Percentiles rank a stretch among this genome's conserved stretches.
Conservation (phyloP, 2,329 filamentous ascomycete species). For the Xylaria sp. region DNA sequence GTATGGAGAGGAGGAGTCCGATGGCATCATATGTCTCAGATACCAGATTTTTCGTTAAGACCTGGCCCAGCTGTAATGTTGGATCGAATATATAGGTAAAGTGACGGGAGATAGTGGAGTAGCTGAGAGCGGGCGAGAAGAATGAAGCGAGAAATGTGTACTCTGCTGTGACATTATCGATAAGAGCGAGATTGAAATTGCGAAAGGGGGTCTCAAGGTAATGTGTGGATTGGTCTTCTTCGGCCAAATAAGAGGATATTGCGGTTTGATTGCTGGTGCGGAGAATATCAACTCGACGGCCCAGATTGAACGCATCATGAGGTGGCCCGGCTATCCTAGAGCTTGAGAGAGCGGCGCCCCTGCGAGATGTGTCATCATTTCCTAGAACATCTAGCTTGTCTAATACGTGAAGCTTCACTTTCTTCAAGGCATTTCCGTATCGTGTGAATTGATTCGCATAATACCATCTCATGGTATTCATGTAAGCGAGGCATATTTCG, state of each 20-base stretch:
- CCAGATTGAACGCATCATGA: slow-evolving; percentile 89
- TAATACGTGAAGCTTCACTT: slow-evolving; percentile 80
- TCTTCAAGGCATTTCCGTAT: slow-evolving; percentile 83
- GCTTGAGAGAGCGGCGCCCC: slow-evolving; percentile 62
- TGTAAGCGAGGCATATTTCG: slow-evolving; percentile 90
- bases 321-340: slow-evolving; percentile 60
- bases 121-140: slow-evolving; percentile 79
- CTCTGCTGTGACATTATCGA: slow-evolving; percentile 93
- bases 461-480: slow-evolving; percentile 99
- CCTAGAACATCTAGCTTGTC: slow-evolving; percentile 86
- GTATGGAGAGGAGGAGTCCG: slow-evolving; percentile 87
- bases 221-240: slow-evolving; percentile 85
- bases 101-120: slow-evolving; percentile 77
- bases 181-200: slow-evolving; percentile 90
- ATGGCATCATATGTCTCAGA: slow-evolving; percentile 81
- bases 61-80: slow-evolving; percentile 82
- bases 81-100: slow-evolving; percentile 90
- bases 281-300: slow-evolving; percentile 82
- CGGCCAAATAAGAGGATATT: slow-evolving; percentile 84
- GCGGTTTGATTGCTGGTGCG: slow-evolving; percentile 75
- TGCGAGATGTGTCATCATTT: slow-evolving; percentile 73
- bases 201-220: slow-evolving; percentile 91
- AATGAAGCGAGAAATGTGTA: slow-evolving; percentile 93
- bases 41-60: slow-evolving; percentile 76
- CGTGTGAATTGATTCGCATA: slow-evolving; percentile 89